A percentile compares a stretch with the other conserved stretches of the same genome.
phyloP scores from a whole-genome alignment of 2,329 filamentous ascomycete genomes.

The Akanthomyces uredinophilus region DNA sequence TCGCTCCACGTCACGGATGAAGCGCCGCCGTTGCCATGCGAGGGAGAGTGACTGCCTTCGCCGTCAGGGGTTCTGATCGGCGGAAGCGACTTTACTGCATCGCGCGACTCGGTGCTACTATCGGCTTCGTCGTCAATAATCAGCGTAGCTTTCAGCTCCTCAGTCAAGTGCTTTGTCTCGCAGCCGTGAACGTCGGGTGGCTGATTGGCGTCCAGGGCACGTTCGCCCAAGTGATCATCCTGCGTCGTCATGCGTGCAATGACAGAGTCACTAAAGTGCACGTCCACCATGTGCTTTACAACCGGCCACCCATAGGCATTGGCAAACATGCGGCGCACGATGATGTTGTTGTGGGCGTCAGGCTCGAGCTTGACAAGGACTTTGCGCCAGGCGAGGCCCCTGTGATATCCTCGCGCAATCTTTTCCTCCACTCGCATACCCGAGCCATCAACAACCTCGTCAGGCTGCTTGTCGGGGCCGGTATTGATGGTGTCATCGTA shows the following conservation, averaged over 20 bases:
- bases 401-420: conserved; percentile 92
- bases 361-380: conserved; percentile 93
- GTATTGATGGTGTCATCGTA: conserved; percentile 48
- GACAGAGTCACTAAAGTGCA: conserved; percentile 76
- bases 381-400: conserved; percentile 89
- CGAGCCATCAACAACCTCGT: conserved; percentile 48
- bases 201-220: conserved; percentile 56
- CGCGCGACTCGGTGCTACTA: conserved; percentile 30
- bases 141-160: neutral
- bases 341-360: conserved; percentile 97
- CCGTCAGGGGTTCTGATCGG: conserved; percentile 19
- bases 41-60: conserved; percentile 14
- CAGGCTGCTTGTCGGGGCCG: conserved; percentile 36
- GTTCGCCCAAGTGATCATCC: conserved; percentile 60
- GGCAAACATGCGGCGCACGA: conserved; percentile 91
- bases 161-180: conserved; percentile 46
- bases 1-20: conserved; percentile 60
- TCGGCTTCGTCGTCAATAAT: neutral
- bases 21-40: conserved; percentile 10
- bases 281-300: conserved; percentile 88
- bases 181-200: conserved; percentile 58
- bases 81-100: conserved; percentile 43
- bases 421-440: conserved; percentile 94
- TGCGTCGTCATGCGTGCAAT: conserved; percentile 61
- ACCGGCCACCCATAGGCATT: conserved; percentile 99